These are phyloP conservation scores for Rhizodiscina lignyota DNA, from an alignment of 495 filamentous ascomycete species.

Conservation along the genomic window DNA sequence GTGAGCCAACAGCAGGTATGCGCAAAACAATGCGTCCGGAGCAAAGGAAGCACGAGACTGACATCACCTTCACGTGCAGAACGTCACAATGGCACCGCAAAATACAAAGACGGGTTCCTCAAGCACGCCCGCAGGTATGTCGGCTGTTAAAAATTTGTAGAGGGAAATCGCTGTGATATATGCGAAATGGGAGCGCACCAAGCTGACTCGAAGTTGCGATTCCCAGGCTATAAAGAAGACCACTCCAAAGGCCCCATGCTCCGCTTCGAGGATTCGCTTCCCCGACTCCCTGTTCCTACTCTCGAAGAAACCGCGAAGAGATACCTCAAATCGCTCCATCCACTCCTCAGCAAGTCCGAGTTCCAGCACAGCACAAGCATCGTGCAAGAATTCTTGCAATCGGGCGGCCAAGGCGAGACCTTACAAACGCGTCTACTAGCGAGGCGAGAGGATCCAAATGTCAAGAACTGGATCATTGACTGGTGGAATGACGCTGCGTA, in stretches of 20 bases:
- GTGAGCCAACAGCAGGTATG: too few species aligned
- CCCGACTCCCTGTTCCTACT: constrained; percentile 75
- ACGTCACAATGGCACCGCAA: neutral
- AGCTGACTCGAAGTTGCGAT: too few species aligned
- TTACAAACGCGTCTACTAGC: constrained; percentile 80
- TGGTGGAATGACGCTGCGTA: constrained; percentile 98
- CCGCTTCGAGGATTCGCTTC: constrained; percentile 90
- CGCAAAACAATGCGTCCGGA: too few species aligned
- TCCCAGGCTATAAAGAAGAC: constrained; percentile 78
- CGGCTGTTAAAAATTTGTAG: too few species aligned
- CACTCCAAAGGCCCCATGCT: constrained; percentile 82
- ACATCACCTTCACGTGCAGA: too few species aligned
- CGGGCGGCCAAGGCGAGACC: constrained; percentile 64
- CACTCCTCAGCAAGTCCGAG: constrained; percentile 57
- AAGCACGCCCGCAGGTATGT: neutral
- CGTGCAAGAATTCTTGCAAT: constrained; percentile 66
- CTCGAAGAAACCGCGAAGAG: constrained; percentile 83
- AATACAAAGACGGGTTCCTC: neutral
- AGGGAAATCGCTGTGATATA: too few species aligned
- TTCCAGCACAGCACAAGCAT: constrained; percentile 62
- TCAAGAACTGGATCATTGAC: constrained; percentile 87
- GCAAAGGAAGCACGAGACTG: too few species aligned
- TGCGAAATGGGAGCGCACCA: neutral
- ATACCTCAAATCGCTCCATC: constrained; percentile 85
- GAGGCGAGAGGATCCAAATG: constrained; percentile 63